A percentile compares a stretch with the other conserved stretches of the same genome.
These are phyloP conservation scores for Emericellopsis cladophorae DNA, from an alignment of 2,329 filamentous ascomycete genomes.

Conservation along the genomic window DNA sequence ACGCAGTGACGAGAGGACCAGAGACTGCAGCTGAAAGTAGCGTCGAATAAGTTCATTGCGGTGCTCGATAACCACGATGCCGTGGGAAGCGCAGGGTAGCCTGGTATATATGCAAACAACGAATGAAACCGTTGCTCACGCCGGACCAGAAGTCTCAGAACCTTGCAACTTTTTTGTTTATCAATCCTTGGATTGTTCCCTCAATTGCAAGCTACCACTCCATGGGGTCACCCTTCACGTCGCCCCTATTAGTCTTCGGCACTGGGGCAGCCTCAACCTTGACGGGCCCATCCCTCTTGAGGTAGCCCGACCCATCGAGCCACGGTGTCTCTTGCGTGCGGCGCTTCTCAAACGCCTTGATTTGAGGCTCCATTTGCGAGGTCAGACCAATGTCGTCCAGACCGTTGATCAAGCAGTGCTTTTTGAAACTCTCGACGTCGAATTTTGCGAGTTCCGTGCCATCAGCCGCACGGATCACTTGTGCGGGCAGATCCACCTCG, in stretches of 20 bases:
- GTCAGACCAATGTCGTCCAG: conserved; percentile 93
- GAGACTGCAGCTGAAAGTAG: too few relatives aligned
- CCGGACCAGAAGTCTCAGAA: too few relatives aligned
- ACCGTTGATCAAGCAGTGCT: conserved; percentile 87
- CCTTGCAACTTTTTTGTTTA: neutral
- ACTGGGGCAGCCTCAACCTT: conserved; percentile 53
- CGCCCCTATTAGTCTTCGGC: conserved; percentile 79
- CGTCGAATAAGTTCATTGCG: too few relatives aligned
- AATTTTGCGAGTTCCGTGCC: conserved; percentile 68
- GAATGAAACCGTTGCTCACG: too few relatives aligned
- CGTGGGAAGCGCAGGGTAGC: too few relatives aligned
- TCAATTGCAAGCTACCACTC: conserved; percentile 53
- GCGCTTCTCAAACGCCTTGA: conserved; percentile 67
- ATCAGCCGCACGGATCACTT: conserved; percentile 63
- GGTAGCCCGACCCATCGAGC: conserved; percentile 78
- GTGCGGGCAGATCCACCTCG: conserved; percentile 79
- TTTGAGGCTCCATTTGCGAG: conserved; percentile 85
- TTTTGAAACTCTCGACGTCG: conserved; percentile 85
- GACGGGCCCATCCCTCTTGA: conserved; percentile 47
- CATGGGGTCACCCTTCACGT: conserved; percentile 71
- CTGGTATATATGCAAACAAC: too few relatives aligned
- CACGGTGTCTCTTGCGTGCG: conserved; percentile 73
- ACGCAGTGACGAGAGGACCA: too few relatives aligned
- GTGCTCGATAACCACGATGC: too few relatives aligned
- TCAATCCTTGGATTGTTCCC: neutral